These are phyloP conservation scores for Fraxinus americana DNA, from an alignment of 257 asterid species.

Conservation along the genomic window DNA sequence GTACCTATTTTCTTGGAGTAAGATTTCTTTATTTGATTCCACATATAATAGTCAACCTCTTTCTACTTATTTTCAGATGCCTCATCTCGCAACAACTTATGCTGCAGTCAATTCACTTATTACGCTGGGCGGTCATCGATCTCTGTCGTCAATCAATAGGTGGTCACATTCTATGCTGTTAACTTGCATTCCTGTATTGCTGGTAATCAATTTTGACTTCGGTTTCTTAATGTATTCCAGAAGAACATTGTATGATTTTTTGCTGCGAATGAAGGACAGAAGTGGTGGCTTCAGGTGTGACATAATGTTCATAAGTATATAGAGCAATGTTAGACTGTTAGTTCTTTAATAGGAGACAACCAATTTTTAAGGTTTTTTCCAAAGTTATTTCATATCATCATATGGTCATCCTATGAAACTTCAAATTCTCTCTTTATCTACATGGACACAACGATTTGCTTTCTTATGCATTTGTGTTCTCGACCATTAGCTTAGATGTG, in stretches of 20 bases:
- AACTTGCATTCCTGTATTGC: slow-evolving; percentile 5
- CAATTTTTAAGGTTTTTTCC: neutral
- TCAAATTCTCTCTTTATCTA: neutral
- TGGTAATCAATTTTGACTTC: slow-evolving; percentile 12
- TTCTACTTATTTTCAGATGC: slow-evolving; percentile 59
- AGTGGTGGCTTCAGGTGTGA: slow-evolving; percentile 95
- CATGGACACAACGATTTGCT: neutral
- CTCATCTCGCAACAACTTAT: slow-evolving; percentile 97
- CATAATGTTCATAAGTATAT: slow-evolving; percentile 12
- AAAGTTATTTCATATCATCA: slow-evolving; percentile 8
- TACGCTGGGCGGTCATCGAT: slow-evolving; percentile 69
- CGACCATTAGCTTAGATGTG: neutral
- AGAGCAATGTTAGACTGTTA: slow-evolving; percentile 7
- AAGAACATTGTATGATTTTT: slow-evolving; percentile 49
- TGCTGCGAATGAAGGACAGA: slow-evolving; percentile 79
- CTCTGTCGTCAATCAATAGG: slow-evolving; percentile 86
- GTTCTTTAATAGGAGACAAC: slow-evolving; percentile 14
- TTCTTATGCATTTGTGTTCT: slow-evolving; percentile 12
- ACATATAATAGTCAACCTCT: neutral
- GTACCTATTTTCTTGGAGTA: neutral
- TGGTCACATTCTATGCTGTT: slow-evolving; percentile 28
- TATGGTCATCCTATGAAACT: neutral
- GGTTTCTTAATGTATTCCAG: slow-evolving; percentile 44
- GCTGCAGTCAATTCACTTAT: slow-evolving; percentile 88
- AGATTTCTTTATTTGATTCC: slow-evolving; percentile 15